phyloP scores from a whole-genome alignment of 148 eudicot species.

The Amaranthus cruentus region DNA sequence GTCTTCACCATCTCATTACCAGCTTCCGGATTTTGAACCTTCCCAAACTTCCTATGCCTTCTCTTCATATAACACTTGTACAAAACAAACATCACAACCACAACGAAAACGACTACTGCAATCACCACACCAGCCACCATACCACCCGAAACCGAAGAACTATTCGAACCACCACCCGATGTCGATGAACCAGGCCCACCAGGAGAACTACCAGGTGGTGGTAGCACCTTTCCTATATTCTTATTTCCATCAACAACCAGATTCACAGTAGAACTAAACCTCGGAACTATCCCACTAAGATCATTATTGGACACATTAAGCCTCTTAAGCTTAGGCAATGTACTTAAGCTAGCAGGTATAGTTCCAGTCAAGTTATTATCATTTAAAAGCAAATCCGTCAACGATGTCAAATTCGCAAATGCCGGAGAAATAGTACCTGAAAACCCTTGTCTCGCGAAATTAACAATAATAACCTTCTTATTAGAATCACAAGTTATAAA shows the following conservation, averaged over 20 bases:
- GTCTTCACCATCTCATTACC: conserved; percentile 27
- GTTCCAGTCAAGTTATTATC: conserved; percentile 32
- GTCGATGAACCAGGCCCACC: conserved; percentile 7
- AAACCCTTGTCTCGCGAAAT: conserved; percentile 37
- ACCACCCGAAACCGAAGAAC: conserved; percentile 26
- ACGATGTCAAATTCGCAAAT: no score
- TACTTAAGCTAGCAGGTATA: conserved; percentile 38
- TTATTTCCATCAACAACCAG: conserved; percentile 30
- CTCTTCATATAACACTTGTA: conserved; percentile 36
- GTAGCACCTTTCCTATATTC: not conserved
- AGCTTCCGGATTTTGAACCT: conserved; percentile 38
- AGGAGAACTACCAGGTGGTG: conserved; percentile 19
- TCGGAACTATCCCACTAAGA: conserved; percentile 7
- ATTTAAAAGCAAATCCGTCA: no score
- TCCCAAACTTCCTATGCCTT: conserved; percentile 28
- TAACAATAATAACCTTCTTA: conserved; percentile 32
- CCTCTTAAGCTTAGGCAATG: conserved; percentile 32
- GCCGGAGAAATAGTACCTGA: not conserved
- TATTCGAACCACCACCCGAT: conserved; percentile 20
- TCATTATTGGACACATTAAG: conserved; percentile 53
- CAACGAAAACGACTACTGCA: conserved; percentile 38
- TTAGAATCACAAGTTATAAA: not conserved
- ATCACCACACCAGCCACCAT: conserved; percentile 43
- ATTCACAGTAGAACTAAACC: conserved; percentile 27
- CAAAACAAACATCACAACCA: conserved; percentile 38